Evolutionary conservation across 176 grass and related monocot species (phyloP).

Genomic region (Zea luxurians): DNA sequence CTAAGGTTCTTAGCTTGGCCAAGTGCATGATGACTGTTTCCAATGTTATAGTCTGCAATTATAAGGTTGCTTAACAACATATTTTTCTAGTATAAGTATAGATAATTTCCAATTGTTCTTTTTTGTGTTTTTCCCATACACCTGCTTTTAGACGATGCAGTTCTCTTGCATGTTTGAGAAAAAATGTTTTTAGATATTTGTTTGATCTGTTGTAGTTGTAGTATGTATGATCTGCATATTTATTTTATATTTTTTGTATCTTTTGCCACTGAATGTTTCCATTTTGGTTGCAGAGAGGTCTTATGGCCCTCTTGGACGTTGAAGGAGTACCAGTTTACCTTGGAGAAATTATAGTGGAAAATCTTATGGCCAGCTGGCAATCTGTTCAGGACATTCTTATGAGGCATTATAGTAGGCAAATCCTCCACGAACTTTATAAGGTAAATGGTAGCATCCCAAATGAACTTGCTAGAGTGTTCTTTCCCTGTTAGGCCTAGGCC

Average conservation of each 20-base stretch:
- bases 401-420: constrained; percentile 89
- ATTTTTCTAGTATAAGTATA: neutral
- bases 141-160: neutral
- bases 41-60: neutral
- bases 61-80: neutral
- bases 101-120: neutral
- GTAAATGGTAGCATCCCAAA: constrained; percentile 48
- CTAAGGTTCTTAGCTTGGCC: neutral
- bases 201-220: constrained; percentile 9
- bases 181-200: neutral
- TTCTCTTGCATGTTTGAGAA: neutral
- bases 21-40: neutral
- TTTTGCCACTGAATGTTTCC: constrained; percentile 17
- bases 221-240: constrained; percentile 1
- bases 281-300: constrained; percentile 80
- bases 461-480: constrained; percentile 10
- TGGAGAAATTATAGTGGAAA: constrained; percentile 71
- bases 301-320: constrained; percentile 98
- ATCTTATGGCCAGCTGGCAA: constrained; percentile 97
- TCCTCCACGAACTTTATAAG: constrained; percentile 98
- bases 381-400: constrained; percentile 87
- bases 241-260: neutral
- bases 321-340: constrained; percentile 92
- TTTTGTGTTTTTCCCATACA: neutral
- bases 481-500: no score